Evolutionary conservation across 306 rosid species (phyloP).

Genomic region (Cicer bijugum): DNA sequence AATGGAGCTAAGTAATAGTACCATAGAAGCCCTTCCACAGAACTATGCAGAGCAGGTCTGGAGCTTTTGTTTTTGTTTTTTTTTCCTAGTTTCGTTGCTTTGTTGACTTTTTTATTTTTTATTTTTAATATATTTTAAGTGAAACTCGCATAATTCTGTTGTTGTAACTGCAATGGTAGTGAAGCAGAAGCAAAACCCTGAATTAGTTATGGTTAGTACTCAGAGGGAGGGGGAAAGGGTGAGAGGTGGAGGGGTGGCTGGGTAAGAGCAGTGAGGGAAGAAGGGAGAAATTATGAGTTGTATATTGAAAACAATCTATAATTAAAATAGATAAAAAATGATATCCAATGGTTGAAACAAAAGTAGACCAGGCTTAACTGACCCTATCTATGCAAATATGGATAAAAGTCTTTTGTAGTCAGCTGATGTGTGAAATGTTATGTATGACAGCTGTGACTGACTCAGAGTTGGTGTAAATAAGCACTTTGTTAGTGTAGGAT

Average conservation of each 20-base stretch:
- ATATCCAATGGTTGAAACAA: constrained; percentile 15
- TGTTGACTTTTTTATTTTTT: constrained; percentile 3
- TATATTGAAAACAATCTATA: constrained; percentile 9
- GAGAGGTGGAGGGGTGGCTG: background rate
- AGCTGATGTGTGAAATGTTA: background rate
- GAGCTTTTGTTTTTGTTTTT: constrained; percentile 40
- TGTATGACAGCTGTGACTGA: background rate
- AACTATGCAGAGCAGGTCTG: constrained; percentile 93
- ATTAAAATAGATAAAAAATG: background rate
- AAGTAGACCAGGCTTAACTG: background rate
- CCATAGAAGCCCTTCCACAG: constrained; percentile 89
- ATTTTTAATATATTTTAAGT: constrained; percentile 1
- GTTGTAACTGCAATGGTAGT: background rate
- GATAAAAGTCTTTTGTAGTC: background rate
- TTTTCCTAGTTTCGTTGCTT: constrained; percentile 34
- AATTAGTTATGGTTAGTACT: background rate
- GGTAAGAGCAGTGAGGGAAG: background rate
- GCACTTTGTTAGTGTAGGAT: background rate
- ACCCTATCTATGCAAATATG: background rate
- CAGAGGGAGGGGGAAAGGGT: background rate
- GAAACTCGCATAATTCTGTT: background rate
- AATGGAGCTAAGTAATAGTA: constrained; percentile 88
- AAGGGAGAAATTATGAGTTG: background rate
- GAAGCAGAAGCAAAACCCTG: background rate
- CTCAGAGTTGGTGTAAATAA: constrained; percentile 1